Percentiles rank a stretch among this genome's conserved stretches.
phyloP scores from a whole-genome alignment of 805 yeast species.

The Schwanniomyces occidentalis region DNA sequence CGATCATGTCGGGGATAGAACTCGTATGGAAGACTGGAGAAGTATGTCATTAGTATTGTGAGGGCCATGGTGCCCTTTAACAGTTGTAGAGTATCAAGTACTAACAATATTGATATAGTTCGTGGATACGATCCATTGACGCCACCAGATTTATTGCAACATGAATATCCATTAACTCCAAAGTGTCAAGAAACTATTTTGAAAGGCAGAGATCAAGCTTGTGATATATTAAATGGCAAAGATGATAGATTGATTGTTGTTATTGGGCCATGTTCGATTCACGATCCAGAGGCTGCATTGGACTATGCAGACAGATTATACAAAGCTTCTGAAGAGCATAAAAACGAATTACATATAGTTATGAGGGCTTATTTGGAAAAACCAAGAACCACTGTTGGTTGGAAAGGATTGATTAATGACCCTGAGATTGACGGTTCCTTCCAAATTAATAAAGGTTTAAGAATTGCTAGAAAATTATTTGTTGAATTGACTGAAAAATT shows the following conservation, averaged over 20 bases:
- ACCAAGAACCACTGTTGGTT: conserved; percentile 98
- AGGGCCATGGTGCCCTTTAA: neutral
- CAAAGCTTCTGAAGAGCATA: conserved; percentile 57
- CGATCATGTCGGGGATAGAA: conserved; percentile 80
- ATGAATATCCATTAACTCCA: conserved; percentile 71
- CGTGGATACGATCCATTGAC: conserved; percentile 92
- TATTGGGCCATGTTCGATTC: conserved; percentile 97
- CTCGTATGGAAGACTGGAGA: conserved; percentile 58
- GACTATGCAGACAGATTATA: conserved; percentile 77
- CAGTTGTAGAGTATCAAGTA: conserved; percentile 5
- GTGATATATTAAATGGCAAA: conserved; percentile 70
- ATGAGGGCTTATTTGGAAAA: conserved; percentile 98
- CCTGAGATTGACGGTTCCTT: conserved; percentile 93
- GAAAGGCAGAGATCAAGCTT: conserved; percentile 74
- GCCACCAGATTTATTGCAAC: conserved; percentile 92
- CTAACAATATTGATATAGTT: conserved; percentile 26
- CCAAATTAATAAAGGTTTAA: conserved; percentile 91
- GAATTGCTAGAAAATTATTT: conserved; percentile 85
- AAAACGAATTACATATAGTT: conserved; percentile 77
- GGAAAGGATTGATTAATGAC: conserved; percentile 98
- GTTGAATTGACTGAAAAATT: conserved; percentile 76
- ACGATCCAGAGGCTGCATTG: conserved; percentile 88
- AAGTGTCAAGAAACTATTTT: conserved; percentile 62
- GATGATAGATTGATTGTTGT: conserved; percentile 88
- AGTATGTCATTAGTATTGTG: conserved; percentile 33